Evolutionary conservation across 371 early-diverging fungal species (phyloP).

Genomic region (Lichtheimia ornata): DNA sequence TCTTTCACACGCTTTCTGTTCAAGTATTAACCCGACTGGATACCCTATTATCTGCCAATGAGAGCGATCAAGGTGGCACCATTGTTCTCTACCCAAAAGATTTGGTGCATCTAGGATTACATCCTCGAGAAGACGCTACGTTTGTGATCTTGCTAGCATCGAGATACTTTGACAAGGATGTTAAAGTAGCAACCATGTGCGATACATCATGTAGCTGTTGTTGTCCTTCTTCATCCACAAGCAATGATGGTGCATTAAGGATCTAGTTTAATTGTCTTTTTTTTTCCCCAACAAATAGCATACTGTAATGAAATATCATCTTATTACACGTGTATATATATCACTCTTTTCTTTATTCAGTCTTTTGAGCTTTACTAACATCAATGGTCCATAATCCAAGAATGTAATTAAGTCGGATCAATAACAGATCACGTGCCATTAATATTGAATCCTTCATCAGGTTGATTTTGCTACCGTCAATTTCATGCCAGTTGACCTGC

Average conservation of each 20-base stretch:
- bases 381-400: constrained; percentile 77
- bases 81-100: constrained; percentile 37
- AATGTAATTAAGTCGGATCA: constrained; percentile 86
- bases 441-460: constrained; percentile 83
- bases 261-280: not conserved
- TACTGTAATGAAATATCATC: not conserved
- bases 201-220: constrained; percentile 14
- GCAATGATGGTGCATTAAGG: constrained; percentile 12
- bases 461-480: constrained; percentile 91
- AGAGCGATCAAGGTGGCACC: constrained; percentile 21
- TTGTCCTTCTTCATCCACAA: not conserved
- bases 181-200: constrained; percentile 25
- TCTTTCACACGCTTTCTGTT: constrained; percentile 41
- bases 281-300: not conserved
- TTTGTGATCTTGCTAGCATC: constrained; percentile 45
- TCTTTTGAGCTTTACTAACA: constrained; percentile 18
- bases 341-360: constrained; percentile 9
- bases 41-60: constrained; percentile 24
- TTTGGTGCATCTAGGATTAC: constrained; percentile 48
- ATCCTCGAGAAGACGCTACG: constrained; percentile 35
- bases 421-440: constrained; percentile 88
- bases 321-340: not conserved
- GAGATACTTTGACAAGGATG: constrained; percentile 41
- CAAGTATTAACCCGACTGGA: constrained; percentile 31
- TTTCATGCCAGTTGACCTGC: constrained; percentile 94